Evolutionary conservation across 1,284 basidiomycete species (phyloP), one percentile per base, ranked within the genome.

Genomic region (Heterobasidion parviporum): DNA sequence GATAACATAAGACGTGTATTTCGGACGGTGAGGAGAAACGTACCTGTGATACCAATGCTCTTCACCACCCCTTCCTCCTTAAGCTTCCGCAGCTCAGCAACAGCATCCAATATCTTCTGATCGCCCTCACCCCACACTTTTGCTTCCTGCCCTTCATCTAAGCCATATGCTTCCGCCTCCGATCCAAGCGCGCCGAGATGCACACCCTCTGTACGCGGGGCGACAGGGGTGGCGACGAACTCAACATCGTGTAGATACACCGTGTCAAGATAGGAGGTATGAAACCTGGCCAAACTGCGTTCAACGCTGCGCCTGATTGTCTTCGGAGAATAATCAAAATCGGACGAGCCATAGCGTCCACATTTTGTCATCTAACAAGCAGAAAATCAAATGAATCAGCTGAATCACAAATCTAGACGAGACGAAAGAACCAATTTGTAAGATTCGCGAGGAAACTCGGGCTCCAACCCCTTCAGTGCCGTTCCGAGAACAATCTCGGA

Each of bases 161-260:
- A 68, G 6, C 89, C 90, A 66, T 89, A 91, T 18, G 70, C 74
- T 7, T 65, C 74, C 18, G 72, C 74, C 46, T 86, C 78, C 2
- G 73, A 72, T 9, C 65, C 67, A 35, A 92, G 69, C 33, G 86
- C 87, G 3, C 70, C 65, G 2, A 70, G 62, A 63, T 85, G 84
- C 57, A 83, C 75, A 2, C 87, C 87, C 16, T 72, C 73, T 36
- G 66, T 65, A 47, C 72, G 72, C 0, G 82, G 79, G 26, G 75
- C 68, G 50, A 85, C 74, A 50, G 74, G 68, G 1, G 83, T 79
- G 26, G 81, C 80, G 10, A 97, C 83, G 65, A 89, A 98, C 73
- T 99, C 96, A 57, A 91, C 80, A 68, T 98, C 96, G 68, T 99
- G 96, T 41, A 98, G 75, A 64, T 94, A 95, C 1, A 95, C 90